Evolutionary conservation across 306 rosid genomes (phyloP).

Genomic region (Acacia acuminata): DNA sequence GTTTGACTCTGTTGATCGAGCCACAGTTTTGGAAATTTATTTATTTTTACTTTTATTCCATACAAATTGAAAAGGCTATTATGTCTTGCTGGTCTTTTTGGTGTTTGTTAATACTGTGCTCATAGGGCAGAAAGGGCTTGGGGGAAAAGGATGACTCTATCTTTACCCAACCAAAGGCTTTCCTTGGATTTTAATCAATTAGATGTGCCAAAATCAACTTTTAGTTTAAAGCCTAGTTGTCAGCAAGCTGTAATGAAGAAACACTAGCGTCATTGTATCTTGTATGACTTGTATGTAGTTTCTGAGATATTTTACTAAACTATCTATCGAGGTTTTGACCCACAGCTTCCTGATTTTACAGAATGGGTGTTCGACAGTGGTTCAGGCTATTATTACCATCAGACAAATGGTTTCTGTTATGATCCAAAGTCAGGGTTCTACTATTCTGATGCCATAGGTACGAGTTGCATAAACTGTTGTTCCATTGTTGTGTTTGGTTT

Average conservation of each 20-base stretch:
- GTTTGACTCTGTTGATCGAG: constrained; percentile 1
- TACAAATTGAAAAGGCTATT: constrained; percentile 16
- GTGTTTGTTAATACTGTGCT: constrained; percentile 13
- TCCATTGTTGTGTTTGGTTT: constrained; percentile 12
- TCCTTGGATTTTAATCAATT: neutral
- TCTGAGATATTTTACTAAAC: neutral
- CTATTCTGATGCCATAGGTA: constrained; percentile 87
- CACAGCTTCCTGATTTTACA: constrained; percentile 53
- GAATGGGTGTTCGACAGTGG: constrained; percentile 82
- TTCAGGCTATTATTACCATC: constrained; percentile 84
- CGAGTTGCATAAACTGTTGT: constrained; percentile 1
- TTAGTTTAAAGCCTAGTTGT: neutral
- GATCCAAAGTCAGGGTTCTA: constrained; percentile 90
- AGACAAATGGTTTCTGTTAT: constrained; percentile 76
- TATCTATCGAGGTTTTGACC: neutral
- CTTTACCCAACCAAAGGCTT: neutral
- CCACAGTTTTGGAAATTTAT: constrained; percentile 17
- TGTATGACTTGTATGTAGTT: neutral
- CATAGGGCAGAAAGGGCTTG: neutral
- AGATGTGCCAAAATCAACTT: neutral
- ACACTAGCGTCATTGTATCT: neutral
- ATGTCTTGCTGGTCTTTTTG: constrained; percentile 10
- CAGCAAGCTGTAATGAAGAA: constrained; percentile 1
- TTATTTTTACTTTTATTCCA: neutral
- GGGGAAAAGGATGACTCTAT: neutral